A percentile compares a stretch with the other conserved stretches of the same genome.
phyloP scores from a whole-genome alignment of 2,329 filamentous ascomycete genomes.

The Teratosphaeria epicoccoides region DNA sequence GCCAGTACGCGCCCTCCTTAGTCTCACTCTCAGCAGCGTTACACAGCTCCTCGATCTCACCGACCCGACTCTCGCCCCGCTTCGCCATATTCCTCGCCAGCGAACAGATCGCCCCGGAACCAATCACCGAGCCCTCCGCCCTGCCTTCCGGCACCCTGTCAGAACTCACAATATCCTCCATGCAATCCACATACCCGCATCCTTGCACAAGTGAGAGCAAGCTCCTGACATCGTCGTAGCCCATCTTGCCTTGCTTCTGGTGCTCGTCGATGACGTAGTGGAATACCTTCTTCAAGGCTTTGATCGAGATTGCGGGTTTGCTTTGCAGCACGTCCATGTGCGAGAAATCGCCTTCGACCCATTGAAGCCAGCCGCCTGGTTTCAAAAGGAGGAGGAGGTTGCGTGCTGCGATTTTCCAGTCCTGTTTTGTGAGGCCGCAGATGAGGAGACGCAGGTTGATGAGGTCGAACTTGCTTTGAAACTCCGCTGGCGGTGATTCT shows the following conservation, averaged over 20 bases:
- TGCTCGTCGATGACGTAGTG: neutral
- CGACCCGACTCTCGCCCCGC: neutral
- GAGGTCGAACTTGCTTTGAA: slow-evolving; percentile 9
- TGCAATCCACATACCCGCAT: slow-evolving; percentile 6
- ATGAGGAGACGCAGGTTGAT: slow-evolving; percentile 15
- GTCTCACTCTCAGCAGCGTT: slow-evolving; percentile 2
- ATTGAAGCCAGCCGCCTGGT: slow-evolving; percentile 15
- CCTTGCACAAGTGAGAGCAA: slow-evolving; percentile 1
- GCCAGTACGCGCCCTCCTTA: slow-evolving; percentile 6
- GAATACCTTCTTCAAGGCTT: neutral
- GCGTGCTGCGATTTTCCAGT: slow-evolving; percentile 9
- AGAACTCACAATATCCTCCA: slow-evolving; percentile 9
- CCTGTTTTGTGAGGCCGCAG: slow-evolving; percentile 6
- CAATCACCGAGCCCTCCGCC: neutral
- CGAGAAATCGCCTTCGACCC: slow-evolving; percentile 12
- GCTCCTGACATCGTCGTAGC: neutral
- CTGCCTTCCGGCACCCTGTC: slow-evolving; percentile 10
- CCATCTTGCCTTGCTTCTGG: slow-evolving; percentile 1
- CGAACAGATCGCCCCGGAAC: slow-evolving; percentile 2
- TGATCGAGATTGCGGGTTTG: neutral
- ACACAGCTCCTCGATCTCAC: slow-evolving; percentile 3
- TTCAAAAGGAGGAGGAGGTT: slow-evolving; percentile 11
- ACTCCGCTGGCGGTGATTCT: slow-evolving; percentile 6
- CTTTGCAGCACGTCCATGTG: slow-evolving; percentile 2
- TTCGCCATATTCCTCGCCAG: neutral